Evolutionary conservation across 202 grass and related monocot genomes (phyloP).

Genomic region (Digitaria exilis): DNA sequence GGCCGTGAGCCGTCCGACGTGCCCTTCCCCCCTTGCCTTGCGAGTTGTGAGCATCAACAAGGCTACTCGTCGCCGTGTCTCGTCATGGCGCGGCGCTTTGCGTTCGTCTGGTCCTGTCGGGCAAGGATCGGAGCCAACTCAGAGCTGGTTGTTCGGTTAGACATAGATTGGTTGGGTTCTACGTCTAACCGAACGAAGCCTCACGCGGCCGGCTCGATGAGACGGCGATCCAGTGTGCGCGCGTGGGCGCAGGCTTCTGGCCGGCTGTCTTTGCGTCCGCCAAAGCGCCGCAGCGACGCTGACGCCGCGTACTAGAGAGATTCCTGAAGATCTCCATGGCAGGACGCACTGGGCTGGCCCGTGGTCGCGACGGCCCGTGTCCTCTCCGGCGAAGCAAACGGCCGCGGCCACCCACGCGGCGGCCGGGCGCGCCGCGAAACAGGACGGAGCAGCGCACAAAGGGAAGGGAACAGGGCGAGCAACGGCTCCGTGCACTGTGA

Average conservation of each 20-base stretch:
- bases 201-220: no score
- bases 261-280: neutral
- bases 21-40: neutral
- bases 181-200: no score
- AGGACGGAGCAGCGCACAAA: no score
- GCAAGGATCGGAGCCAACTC: no score
- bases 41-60: no score
- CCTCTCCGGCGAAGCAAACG: constrained; percentile 5
- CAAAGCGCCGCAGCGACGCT: neutral
- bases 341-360: neutral
- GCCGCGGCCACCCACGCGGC: neutral
- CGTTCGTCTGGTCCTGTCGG: constrained; percentile 5
- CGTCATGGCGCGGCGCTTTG: no score
- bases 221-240: no score
- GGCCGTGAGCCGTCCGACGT: neutral
- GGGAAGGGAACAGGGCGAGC: neutral
- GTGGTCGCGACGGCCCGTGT: neutral
- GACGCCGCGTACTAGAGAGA: neutral
- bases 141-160: no score
- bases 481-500: neutral
- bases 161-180: no score
- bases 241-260: no score
- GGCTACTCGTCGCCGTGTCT: neutral
- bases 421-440: no score
- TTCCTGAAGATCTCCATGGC: constrained; percentile 18